These are phyloP conservation scores for Pseudopyrenochaeta lycopersici DNA, from an alignment of 2,329 filamentous ascomycete species.

Conservation along the genomic window DNA sequence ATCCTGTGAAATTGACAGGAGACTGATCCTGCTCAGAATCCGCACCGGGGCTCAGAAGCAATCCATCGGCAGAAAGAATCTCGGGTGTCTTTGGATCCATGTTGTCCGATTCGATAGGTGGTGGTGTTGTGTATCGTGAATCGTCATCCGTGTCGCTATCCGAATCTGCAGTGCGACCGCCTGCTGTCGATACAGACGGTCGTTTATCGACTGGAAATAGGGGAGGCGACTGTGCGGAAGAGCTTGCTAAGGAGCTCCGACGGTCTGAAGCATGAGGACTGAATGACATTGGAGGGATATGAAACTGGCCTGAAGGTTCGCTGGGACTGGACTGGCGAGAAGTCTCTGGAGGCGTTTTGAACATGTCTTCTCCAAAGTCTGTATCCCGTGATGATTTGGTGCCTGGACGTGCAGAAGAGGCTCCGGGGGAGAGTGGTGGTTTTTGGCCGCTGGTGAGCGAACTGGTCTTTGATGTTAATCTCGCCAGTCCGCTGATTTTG, in stretches of 20 bases:
- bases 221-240: constrained; percentile 43
- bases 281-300: constrained; percentile 43
- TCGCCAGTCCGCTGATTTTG: constrained; percentile 43
- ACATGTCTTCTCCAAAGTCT: constrained; percentile 51
- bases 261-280: constrained; percentile 41
- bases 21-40: constrained; percentile 44
- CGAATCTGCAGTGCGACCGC: constrained; percentile 29
- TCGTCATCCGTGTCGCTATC: constrained; percentile 40
- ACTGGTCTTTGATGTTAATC: constrained; percentile 49
- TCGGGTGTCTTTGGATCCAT: constrained; percentile 36
- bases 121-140: constrained; percentile 43
- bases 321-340: constrained; percentile 48
- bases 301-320: constrained; percentile 38
- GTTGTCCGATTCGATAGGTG: constrained; percentile 34
- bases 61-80: constrained; percentile 29
- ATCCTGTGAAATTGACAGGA: constrained; percentile 40
- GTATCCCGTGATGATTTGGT: constrained; percentile 50
- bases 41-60: constrained; percentile 29
- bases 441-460: constrained; percentile 40
- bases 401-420: constrained; percentile 38
- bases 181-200: constrained; percentile 44
- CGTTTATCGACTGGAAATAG: constrained; percentile 43
- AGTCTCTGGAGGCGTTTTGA: constrained; percentile 57
- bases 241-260: constrained; percentile 45
- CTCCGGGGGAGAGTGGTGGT: constrained; percentile 41